Percentiles rank a stretch among this genome's conserved stretches.
phyloP scores from a whole-genome alignment of 176 grass and related monocot genomes.

The Hyparrhenia diplandra region DNA sequence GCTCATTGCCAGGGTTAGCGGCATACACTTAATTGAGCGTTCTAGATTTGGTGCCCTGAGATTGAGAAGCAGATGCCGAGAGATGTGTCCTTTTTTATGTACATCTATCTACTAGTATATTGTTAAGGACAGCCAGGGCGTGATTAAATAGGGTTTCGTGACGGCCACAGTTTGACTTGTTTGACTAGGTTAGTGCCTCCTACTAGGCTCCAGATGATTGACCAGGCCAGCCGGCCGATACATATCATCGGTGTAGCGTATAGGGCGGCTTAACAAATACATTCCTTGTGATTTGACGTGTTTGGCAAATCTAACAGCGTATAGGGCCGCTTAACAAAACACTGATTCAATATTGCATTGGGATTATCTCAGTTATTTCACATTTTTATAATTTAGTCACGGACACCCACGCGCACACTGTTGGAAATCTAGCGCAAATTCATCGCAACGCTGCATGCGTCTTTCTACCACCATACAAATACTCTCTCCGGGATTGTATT shows the following conservation, averaged over 20 bases:
- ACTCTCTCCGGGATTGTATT: no score
- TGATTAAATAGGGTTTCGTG: constrained; percentile 35
- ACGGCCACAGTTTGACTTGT: constrained; percentile 52
- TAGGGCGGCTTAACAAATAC: constrained; percentile 8
- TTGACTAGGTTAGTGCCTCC: constrained; percentile 37
- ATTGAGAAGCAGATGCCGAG: constrained; percentile 15
- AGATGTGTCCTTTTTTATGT: neutral
- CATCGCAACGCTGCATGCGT: no score
- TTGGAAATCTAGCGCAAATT: no score
- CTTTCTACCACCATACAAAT: no score
- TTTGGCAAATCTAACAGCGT: constrained; percentile 2
- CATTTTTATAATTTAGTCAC: no score
- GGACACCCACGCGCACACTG: no score
- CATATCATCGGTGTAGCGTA: neutral
- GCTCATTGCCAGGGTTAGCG: neutral
- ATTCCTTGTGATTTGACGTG: constrained; percentile 28
- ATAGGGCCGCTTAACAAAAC: no score
- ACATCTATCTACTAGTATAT: neutral
- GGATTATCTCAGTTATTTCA: no score
- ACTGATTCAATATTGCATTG: no score
- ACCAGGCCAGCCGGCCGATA: no score
- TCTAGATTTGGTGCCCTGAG: constrained; percentile 26
- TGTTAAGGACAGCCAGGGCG: constrained; percentile 24
- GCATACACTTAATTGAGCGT: no score
- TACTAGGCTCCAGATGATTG: constrained; percentile 12